Evolutionary conservation across 371 early-diverging fungal species (phyloP).

Genomic region (Syncephalastrum contaminatum): DNA sequence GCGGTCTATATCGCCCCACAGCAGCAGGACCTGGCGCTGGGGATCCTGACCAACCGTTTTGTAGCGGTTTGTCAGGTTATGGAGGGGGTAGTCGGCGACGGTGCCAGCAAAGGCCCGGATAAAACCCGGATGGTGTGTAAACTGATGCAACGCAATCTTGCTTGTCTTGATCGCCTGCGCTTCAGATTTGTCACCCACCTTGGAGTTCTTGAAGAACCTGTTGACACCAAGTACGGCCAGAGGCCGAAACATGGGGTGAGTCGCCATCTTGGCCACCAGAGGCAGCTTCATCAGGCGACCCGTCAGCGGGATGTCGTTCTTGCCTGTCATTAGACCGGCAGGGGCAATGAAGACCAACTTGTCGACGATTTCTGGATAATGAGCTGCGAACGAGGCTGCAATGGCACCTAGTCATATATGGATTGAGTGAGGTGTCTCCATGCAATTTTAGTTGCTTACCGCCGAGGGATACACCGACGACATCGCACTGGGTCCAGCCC

Average conservation of each 20-base stretch:
- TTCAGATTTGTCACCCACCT: conserved; percentile 5
- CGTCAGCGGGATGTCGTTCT: conserved; percentile 27
- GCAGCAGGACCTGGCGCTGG: conserved; percentile 22
- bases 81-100: conserved; percentile 38
- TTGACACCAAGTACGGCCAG: conserved; percentile 11
- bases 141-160: conserved; percentile 27
- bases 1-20: conserved; percentile 51
- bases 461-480: conserved; percentile 55
- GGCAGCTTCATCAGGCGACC: conserved; percentile 26
- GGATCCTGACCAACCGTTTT: conserved; percentile 26
- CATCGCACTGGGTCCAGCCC: conserved; percentile 48
- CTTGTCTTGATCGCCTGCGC: conserved; percentile 11
- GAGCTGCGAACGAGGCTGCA: conserved; percentile 48
- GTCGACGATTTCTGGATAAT: conserved; percentile 50
- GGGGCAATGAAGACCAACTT: conserved; percentile 54
- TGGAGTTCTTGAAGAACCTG: conserved; percentile 12
- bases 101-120: conserved; percentile 44
- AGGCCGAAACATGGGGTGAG: conserved; percentile 12
- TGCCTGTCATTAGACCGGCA: conserved; percentile 43
- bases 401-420: conserved; percentile 33
- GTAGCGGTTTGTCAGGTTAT: conserved; percentile 29
- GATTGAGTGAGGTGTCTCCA: not conserved
- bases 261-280: conserved; percentile 8
- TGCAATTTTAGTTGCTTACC: conserved; percentile 16
- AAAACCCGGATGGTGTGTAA: conserved; percentile 47